Evolutionary conservation across 768 basidiomycete genomes (phyloP).

Genomic region (Mrakia gelida): DNA sequence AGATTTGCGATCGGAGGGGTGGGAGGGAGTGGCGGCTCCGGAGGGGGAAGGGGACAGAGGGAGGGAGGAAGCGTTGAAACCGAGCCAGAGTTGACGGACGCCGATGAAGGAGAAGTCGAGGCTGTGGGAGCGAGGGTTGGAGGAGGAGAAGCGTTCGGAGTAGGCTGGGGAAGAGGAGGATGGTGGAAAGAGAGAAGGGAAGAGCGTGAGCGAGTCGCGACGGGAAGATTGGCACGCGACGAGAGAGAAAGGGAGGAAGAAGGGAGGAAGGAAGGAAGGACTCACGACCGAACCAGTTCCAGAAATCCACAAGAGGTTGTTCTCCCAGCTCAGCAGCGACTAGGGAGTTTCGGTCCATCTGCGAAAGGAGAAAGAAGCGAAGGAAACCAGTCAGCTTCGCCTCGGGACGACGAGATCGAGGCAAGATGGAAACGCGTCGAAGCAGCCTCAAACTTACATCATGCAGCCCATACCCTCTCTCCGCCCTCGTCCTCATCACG

Average conservation of each 20-base stretch:
- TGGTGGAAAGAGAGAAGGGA: not conserved
- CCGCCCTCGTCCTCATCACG: not conserved
- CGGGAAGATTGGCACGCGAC: no score
- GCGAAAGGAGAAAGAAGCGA: not conserved
- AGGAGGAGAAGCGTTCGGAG: conserved; percentile 9
- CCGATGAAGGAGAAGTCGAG: conserved; percentile 11
- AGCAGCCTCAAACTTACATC: conserved; percentile 21
- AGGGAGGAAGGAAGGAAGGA: not conserved
- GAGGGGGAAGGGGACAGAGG: not conserved
- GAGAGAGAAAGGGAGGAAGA: not conserved
- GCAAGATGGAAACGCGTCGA: no score
- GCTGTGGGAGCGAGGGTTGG: conserved; percentile 1
- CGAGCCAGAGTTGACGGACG: not conserved
- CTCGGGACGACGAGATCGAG: not conserved
- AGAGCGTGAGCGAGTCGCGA: not conserved
- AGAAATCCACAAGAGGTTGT: conserved; percentile 1
- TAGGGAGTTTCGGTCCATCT: conserved; percentile 7
- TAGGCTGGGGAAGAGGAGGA: not conserved
- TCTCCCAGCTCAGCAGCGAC: not conserved
- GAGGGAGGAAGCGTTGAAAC: not conserved
- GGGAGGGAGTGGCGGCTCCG: not conserved
- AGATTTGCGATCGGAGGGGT: not conserved
- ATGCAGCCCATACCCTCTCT: conserved; percentile 16
- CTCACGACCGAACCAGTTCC: conserved; percentile 22
- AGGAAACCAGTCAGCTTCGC: no score